Percentiles rank a stretch among this genome's conserved stretches.
Evolutionary conservation across 2,329 filamentous ascomycete genomes (phyloP).

Genomic region (Pseudocercospora fijiensis): DNA sequence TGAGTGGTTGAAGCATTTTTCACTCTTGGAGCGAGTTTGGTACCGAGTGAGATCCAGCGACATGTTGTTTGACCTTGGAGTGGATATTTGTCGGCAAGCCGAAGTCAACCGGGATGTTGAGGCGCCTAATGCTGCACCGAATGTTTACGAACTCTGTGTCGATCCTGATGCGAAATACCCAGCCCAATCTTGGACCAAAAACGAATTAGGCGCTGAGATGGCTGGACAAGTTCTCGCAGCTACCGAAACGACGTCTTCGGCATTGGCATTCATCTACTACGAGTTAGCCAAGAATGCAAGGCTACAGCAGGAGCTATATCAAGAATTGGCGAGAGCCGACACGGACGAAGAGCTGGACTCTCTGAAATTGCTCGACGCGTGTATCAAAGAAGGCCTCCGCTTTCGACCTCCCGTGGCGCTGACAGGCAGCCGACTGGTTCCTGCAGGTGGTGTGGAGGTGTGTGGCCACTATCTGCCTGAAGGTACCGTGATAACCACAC

Average conservation of each 20-base stretch:
- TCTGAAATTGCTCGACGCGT: not conserved
- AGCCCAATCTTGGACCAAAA: not conserved
- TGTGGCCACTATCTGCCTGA: not conserved
- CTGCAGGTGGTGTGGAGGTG: not conserved
- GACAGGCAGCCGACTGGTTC: not conserved
- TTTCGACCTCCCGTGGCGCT: not conserved
- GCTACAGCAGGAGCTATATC: not conserved
- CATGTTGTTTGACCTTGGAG: not conserved
- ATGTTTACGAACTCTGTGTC: not conserved
- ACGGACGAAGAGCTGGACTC: not conserved
- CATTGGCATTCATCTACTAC: not conserved
- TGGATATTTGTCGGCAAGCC: not conserved
- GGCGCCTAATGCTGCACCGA: not conserved
- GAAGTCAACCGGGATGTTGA: not conserved
- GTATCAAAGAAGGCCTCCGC: not conserved
- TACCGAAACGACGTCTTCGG: slow-evolving; percentile 1
- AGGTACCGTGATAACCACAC: slow-evolving; percentile 1
- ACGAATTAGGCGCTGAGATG: not conserved
- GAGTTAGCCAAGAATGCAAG: not conserved
- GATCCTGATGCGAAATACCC: not conserved
- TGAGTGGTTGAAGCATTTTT: not conserved
- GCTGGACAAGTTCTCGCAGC: not conserved
- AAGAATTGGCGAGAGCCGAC: not conserved
- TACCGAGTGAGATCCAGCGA: not conserved
- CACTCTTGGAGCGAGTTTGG: not conserved